Evolutionary conservation across 805 yeast genomes (phyloP), one percentile per base, ranked within the genome.

Genomic region (Wickerhamiella sergipiensis): DNA sequence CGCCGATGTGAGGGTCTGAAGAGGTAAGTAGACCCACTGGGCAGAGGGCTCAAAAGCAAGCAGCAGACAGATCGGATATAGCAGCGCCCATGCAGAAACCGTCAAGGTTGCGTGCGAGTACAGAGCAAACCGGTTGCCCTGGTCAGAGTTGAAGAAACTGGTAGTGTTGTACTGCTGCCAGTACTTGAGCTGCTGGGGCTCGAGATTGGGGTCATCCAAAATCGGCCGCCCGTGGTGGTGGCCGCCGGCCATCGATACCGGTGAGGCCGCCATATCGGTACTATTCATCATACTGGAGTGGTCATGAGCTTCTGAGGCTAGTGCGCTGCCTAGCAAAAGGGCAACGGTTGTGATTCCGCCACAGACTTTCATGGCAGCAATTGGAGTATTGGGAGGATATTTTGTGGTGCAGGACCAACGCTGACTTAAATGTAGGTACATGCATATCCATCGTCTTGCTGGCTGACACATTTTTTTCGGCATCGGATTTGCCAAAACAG

Each of bases 81-180:
- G 46, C 21, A 82, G 58, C 13, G 79, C 63, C 53, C 78, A 72
- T 0, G 81, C 65, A 0, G 70, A 9, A 2, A 71, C 48, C 13
- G 77, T 62, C 3, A 77, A 63, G 2, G 63, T 57, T 9, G 79
- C 67, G 60, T 88, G 96, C 42, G 71, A 58, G 55, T 71, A 71
- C 26, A 88, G 67, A 1, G 80, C 73, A 13, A 71, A 52, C 51
- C 78, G 74, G 56, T 73, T 73, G 3, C 78, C 73, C 7, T 77
- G 79, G 3, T 51, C 54, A 17, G 63, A 48, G 43, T 52, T 54
- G 67, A 85, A 79, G 64, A 74, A 88, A 2, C 86, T 80, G 1
- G 90, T 82, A 13, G 94, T 79, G 61, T 84, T 79, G 66, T 88
- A 89, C 23, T 66, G 63, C 47, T 79, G 80, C 97, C 97, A 89